Conservation (phyloP, 176 grass and related monocot genomes). For the Themeda triandra region DNA sequence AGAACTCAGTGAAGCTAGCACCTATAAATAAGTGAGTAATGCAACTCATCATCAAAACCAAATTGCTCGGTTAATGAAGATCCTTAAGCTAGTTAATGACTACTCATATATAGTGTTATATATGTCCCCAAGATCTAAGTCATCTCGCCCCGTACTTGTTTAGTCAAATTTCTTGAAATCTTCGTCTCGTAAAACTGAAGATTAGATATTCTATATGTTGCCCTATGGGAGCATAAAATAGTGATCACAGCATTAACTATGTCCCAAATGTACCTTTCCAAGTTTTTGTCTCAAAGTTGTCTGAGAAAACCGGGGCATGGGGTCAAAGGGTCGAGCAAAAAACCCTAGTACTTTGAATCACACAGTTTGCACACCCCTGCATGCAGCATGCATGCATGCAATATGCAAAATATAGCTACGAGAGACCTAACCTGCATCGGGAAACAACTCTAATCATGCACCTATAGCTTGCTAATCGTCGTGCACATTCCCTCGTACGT, state of each 20-base stretch:
- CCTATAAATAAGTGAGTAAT: not conserved
- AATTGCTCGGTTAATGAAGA: slow-evolving; percentile 18
- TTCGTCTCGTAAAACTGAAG: slow-evolving; percentile 55
- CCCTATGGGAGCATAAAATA: slow-evolving; percentile 48
- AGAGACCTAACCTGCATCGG: slow-evolving; percentile 6
- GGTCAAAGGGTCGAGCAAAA: slow-evolving; percentile 36
- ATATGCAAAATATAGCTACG: slow-evolving; percentile 20
- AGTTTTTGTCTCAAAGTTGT: slow-evolving; percentile 62
- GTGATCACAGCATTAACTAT: slow-evolving; percentile 39
- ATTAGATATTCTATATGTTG: slow-evolving; percentile 45
- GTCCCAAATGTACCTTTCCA: slow-evolving; percentile 55
- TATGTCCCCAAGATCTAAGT: slow-evolving; percentile 40
- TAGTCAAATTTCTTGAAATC: slow-evolving; percentile 50
- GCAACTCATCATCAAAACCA: not conserved
- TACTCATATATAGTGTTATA: slow-evolving; percentile 21
- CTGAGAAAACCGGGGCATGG: slow-evolving; percentile 41
- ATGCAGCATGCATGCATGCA: slow-evolving; percentile 43
- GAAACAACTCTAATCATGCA: slow-evolving; percentile 32
- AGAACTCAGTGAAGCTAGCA: not conserved
- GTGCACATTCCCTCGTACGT: slow-evolving; percentile 14
- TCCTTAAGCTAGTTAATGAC: slow-evolving; percentile 36
- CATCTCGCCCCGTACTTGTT: slow-evolving; percentile 41
- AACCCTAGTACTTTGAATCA: slow-evolving; percentile 32
- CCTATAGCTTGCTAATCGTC: not conserved
- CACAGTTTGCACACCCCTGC: slow-evolving; percentile 17